Evolutionary conservation across 352 stramenopile genomes (phyloP).

Genomic region (Stephanocyclus meneghinianus): DNA sequence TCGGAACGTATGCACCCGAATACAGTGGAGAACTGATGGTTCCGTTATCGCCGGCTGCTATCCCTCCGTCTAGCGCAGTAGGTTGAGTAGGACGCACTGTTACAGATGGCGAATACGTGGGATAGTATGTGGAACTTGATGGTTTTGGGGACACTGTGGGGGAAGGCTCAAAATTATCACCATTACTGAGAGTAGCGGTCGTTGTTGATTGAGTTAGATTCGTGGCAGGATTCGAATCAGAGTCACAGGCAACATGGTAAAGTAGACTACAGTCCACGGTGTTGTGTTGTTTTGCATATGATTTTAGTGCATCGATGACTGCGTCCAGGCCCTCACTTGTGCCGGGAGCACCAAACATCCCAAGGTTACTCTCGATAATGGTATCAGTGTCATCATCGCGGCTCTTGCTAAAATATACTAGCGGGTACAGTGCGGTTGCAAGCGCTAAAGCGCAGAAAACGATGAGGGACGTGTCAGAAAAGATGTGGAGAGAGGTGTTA

Average conservation of each 20-base stretch:
- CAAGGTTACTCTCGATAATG: neutral
- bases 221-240: neutral
- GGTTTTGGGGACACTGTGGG: neutral
- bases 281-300: neutral
- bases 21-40: constrained; percentile 16
- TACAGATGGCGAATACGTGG: neutral
- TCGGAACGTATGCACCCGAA: constrained; percentile 29
- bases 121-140: constrained; percentile 8
- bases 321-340: neutral
- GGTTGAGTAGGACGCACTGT: constrained; percentile 2
- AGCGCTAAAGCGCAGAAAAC: constrained; percentile 7
- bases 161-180: neutral
- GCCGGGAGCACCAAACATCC: neutral
- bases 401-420: constrained; percentile 28
- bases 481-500: neutral
- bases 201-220: neutral
- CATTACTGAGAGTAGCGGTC: neutral
- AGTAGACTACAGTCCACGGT: neutral
- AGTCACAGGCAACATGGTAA: neutral
- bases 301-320: neutral
- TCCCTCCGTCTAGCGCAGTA: constrained; percentile 20
- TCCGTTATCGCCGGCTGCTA: constrained; percentile 6
- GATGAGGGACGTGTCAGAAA: constrained; percentile 17
- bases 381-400: neutral
- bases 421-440: constrained; percentile 36